A percentile compares a stretch with the other conserved stretches of the same genome.
These are phyloP conservation scores for Oidiodendron maius DNA, from an alignment of 495 filamentous ascomycete genomes.

Conservation along the genomic window DNA sequence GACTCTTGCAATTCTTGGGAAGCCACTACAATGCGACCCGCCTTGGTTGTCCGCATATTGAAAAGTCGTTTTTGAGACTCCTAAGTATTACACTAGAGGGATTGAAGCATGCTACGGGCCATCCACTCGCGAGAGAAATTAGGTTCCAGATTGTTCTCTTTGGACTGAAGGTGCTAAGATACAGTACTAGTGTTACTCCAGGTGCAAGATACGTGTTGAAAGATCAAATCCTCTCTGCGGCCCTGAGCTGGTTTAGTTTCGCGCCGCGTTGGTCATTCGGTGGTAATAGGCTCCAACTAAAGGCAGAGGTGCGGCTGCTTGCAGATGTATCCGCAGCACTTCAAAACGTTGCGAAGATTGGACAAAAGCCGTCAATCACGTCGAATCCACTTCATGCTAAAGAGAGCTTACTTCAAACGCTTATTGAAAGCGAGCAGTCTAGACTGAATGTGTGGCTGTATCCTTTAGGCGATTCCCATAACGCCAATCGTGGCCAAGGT, in stretches of 20 bases:
- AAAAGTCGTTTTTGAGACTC: constrained; percentile 73
- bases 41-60: constrained; percentile 70
- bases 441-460: constrained; percentile 86
- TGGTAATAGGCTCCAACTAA: constrained; percentile 86
- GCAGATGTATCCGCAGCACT: constrained; percentile 66
- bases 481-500: constrained; percentile 15
- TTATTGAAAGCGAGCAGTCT: constrained; percentile 80
- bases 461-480: constrained; percentile 65
- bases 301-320: constrained; percentile 81
- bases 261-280: constrained; percentile 92
- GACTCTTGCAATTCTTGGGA: constrained; percentile 79
- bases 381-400: constrained; percentile 66
- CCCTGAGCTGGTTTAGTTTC: constrained; percentile 79
- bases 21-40: constrained; percentile 92
- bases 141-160: constrained; percentile 84
- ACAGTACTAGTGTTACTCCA: constrained; percentile 56
- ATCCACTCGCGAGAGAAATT: constrained; percentile 85
- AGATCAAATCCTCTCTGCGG: constrained; percentile 79
- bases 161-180: constrained; percentile 66
- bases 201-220: constrained; percentile 70
- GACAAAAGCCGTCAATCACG: constrained; percentile 41
- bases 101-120: constrained; percentile 60
- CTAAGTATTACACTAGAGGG: constrained; percentile 68
- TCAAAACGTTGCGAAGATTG: constrained; percentile 48
- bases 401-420: constrained; percentile 68